Conservation (phyloP, 768 basidiomycete species). For the Pilatotrama ljubarskyi region DNA sequence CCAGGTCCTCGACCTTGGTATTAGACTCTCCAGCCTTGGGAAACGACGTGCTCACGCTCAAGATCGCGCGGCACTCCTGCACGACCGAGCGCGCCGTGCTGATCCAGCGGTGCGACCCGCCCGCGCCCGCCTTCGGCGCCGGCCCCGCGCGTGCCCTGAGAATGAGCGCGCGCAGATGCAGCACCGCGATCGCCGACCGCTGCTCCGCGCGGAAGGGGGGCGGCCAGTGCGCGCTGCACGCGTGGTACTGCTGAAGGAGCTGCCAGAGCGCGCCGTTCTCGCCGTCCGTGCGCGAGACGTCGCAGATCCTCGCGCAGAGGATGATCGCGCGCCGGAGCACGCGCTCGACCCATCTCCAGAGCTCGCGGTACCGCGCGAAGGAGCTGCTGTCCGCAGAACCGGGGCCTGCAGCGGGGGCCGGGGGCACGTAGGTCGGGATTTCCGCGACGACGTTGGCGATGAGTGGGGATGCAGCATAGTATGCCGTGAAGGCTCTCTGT, state of each 20-base stretch:
- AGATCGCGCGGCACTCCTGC: slow-evolving; percentile 66
- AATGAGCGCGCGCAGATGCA: slow-evolving; percentile 76
- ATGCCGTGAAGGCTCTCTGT: slow-evolving; percentile 54
- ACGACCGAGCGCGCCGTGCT: slow-evolving; percentile 65
- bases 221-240: slow-evolving; percentile 73
- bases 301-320: slow-evolving; percentile 52
- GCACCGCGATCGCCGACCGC: slow-evolving; percentile 63
- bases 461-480: slow-evolving; percentile 55
- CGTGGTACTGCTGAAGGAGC: slow-evolving; percentile 60
- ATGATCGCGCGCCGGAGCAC: slow-evolving; percentile 80
- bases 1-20: slow-evolving; percentile 77
- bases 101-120: slow-evolving; percentile 56
- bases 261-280: slow-evolving; percentile 51
- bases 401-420: slow-evolving; percentile 22
- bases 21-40: slow-evolving; percentile 83
- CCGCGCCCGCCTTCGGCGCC: slow-evolving; percentile 25
- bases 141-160: slow-evolving; percentile 38
- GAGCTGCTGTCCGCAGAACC: slow-evolving; percentile 45
- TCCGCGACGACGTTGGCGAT: slow-evolving; percentile 51
- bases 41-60: slow-evolving; percentile 71
- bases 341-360: slow-evolving; percentile 85
- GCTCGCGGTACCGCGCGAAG: slow-evolving; percentile 72
- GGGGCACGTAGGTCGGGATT: slow-evolving; percentile 34
- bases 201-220: slow-evolving; percentile 75
- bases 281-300: slow-evolving; percentile 39